A percentile compares a stretch with the other conserved stretches of the same genome.
These are phyloP conservation scores for Fusarium avenaceum DNA, from an alignment of 2,329 filamentous ascomycete species.

Conservation along the genomic window DNA sequence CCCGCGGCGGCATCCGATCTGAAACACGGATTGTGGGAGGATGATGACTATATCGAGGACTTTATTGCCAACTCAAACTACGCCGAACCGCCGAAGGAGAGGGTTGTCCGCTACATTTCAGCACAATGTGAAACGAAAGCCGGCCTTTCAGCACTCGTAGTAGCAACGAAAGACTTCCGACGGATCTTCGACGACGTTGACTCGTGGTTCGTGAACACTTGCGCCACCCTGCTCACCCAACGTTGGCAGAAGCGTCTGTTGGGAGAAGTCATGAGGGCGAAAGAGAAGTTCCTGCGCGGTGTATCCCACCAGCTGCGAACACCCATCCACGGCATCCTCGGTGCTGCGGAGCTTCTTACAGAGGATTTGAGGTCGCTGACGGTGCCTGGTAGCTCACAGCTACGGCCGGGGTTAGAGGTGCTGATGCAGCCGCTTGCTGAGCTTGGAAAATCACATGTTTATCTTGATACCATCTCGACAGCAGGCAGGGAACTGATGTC, in stretches of 20 bases:
- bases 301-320: constrained; percentile 63
- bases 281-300: constrained; percentile 60
- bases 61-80: constrained; percentile 56
- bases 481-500: constrained; percentile 60
- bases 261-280: constrained; percentile 58
- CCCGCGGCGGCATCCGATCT: constrained; percentile 50
- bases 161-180: constrained; percentile 58
- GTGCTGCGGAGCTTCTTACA: constrained; percentile 55
- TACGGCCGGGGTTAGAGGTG: not conserved
- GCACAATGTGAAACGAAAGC: constrained; percentile 53
- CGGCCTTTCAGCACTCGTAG: constrained; percentile 53
- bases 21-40: constrained; percentile 60
- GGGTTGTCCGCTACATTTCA: constrained; percentile 55
- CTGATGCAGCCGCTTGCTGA: constrained; percentile 14
- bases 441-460: constrained; percentile 21
- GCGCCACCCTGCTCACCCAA: constrained; percentile 55
- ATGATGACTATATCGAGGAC: constrained; percentile 56
- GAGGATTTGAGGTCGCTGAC: constrained; percentile 56
- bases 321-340: constrained; percentile 62
- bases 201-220: constrained; percentile 59
- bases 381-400: not conserved
- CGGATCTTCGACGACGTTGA: constrained; percentile 62
- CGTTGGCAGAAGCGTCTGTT: constrained; percentile 56
- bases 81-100: constrained; percentile 44
- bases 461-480: constrained; percentile 54